Evolutionary conservation across 805 yeast genomes (phyloP).

Genomic region (Lachancea fermentati): DNA sequence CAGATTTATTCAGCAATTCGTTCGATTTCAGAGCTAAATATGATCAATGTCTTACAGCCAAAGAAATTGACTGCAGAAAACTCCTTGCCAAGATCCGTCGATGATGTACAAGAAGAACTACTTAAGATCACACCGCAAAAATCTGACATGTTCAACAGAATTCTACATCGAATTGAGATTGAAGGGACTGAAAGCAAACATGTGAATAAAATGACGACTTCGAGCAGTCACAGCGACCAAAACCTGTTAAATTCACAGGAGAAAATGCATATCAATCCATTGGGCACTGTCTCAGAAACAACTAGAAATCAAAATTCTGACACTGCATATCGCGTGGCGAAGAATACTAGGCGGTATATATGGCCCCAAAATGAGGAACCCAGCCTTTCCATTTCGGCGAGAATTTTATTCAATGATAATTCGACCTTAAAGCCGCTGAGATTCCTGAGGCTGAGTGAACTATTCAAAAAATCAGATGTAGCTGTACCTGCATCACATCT

Average conservation of each 20-base stretch:
- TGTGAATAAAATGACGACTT: neutral
- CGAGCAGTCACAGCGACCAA: too few species aligned
- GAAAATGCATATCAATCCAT: too few species aligned
- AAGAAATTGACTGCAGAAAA: neutral
- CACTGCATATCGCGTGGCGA: conserved; percentile 16
- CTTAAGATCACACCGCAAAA: conserved; percentile 12
- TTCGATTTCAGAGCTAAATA: conserved; percentile 2
- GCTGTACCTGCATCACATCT: neutral
- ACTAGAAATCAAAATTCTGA: conserved; percentile 20
- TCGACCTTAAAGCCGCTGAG: neutral
- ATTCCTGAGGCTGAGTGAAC: neutral
- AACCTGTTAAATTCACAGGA: too few species aligned
- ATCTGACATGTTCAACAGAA: conserved; percentile 2
- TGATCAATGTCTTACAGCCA: conserved; percentile 15
- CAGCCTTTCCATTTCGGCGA: conserved; percentile 13
- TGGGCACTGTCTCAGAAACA: too few species aligned
- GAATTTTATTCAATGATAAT: conserved; percentile 14
- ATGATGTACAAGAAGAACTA: conserved; percentile 4
- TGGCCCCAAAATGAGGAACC: conserved; percentile 19
- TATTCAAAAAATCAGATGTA: neutral
- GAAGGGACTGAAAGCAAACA: neutral
- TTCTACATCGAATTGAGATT: conserved; percentile 1
- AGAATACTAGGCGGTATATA: conserved; percentile 17
- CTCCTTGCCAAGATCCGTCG: too few species aligned
- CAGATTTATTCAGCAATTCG: conserved; percentile 12